Evolutionary conservation across 371 early-diverging fungal genomes (phyloP), one percentile per base, ranked within the genome.

Genomic region (Rhizopus delemar): DNA sequence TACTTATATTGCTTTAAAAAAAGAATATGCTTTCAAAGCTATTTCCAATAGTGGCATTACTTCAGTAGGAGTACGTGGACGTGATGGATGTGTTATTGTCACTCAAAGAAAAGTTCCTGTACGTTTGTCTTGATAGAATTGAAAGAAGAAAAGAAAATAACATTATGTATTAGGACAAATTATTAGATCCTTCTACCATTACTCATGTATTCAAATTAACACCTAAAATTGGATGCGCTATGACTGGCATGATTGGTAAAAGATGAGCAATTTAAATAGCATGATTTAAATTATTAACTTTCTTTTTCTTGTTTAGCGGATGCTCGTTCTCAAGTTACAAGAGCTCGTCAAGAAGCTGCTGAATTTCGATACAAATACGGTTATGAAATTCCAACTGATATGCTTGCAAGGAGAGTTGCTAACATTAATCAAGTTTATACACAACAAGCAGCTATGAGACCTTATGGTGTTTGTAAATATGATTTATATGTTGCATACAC

Each of bases 21-120:
- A 77, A 96, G 99, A 99, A 71, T 99, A 99, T 83, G 98, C 99
- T 41, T 98, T 98, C 82, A 99, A 99, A 80, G 99, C 98, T 15
- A 98, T 99, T 69, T 87, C 95, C 32, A 96, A 94, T 72, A 87
- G 93, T 41, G 96, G 94, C 49, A 79, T 93, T 62, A 99, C 99
- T 12, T 92, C 96, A 29, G 89, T 99, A 39, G 98, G 95, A 45
- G 90, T 98, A 38, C 89, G 95, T 54, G 98, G 98, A 49, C 87
- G 94, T 70, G 95, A 95, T 76, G 88, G 91, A 60, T 92, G 87
- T 51, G 98, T 97, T 22, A 84, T 97, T 51, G 90, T 91, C 60
- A 95, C 96, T 35, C 98, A 98, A 73, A 93, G 92, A 82, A 99
- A 99, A 81, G 89, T 98, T 41, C 98, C 98, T 50, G 93, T 92